Evolutionary conservation across 2,329 filamentous ascomycete species (phyloP), one percentile per base, ranked within the genome.

Genomic region (Cordyceps cateniannulata): DNA sequence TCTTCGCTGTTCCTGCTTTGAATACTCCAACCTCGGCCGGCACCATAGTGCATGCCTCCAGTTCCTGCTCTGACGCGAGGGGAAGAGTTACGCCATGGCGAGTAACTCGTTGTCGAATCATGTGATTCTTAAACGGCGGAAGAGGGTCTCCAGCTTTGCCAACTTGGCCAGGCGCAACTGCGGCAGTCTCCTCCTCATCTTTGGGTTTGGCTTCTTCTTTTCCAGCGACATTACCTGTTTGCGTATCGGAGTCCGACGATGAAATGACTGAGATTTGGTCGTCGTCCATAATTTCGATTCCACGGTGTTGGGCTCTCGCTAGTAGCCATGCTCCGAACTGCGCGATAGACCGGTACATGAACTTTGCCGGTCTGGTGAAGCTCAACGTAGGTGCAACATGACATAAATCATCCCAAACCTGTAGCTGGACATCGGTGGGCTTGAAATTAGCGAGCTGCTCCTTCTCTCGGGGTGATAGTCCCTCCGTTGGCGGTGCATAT

Each of bases 321-420:
- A 97, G 80, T 0, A 89, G 89, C 93, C 93, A 98, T 0, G 93
- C 91, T 2, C 92, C 89, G 69, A 99, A 98, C 66, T 97, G 93
- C 0, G 95, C 90, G 57, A 97, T 86, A 1, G 91, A 90, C 52
- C 93, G 85, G 71, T 91, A 98, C 92, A 98, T 97, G 75, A 89
- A 90, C 72, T 98, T 98, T 50, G 93, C 95, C 0, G 95, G 95
- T n/a, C 88, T 84, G 0, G 93, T 98, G 72, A 96, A 98, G 68
- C 91, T 96, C n/a, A 98, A 80, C 0, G 93, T 97, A 1, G 93
- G 91, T 0, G 89, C 87, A 6, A 96, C 93, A 70, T 98, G 93
- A 68, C 95, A 98, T 3, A 98, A 78, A 67, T 96, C 90, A 62
- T 98, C 93, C 93, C 93, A 98, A 1, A 98, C 88, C 71, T 98